Evolutionary conservation across 768 basidiomycete genomes (phyloP).

Genomic region (Mycena vitilis): DNA sequence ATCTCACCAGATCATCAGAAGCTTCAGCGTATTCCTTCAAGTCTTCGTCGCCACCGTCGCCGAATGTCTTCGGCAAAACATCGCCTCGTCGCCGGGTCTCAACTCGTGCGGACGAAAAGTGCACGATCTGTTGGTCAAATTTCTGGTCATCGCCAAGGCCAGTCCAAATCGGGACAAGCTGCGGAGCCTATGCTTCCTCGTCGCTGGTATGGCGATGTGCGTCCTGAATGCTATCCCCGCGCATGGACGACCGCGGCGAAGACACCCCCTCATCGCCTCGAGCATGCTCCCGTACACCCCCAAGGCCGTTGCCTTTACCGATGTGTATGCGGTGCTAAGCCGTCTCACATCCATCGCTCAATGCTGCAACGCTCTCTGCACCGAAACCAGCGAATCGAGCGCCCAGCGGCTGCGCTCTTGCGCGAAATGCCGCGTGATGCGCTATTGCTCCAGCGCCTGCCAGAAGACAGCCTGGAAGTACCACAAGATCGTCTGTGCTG

Average conservation of each 20-base stretch:
- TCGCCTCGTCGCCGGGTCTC: neutral
- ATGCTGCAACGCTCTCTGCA: slow-evolving; percentile 12
- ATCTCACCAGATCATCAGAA: neutral
- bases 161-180: slow-evolving; percentile 1
- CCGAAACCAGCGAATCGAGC: slow-evolving; percentile 16
- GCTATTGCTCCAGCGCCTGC: slow-evolving; percentile 8
- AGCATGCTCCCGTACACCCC: neutral
- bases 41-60: slow-evolving; percentile 7
- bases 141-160: neutral
- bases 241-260: neutral
- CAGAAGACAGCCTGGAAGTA: slow-evolving; percentile 4
- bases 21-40: neutral
- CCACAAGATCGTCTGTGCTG: slow-evolving; percentile 3
- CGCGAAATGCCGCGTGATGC: slow-evolving; percentile 11
- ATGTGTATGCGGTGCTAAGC: neutral
- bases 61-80: slow-evolving; percentile 1
- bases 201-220: neutral
- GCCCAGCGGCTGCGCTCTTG: slow-evolving; percentile 3
- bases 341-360: slow-evolving; percentile 2
- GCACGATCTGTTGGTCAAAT: slow-evolving; percentile 13
- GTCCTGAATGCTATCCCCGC: neutral
- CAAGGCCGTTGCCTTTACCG: neutral
- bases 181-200: neutral
- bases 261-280: neutral
- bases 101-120: neutral